phyloP scores from a whole-genome alignment of 1,139 yeast species.

The Scheffersomyces segobiensis region DNA sequence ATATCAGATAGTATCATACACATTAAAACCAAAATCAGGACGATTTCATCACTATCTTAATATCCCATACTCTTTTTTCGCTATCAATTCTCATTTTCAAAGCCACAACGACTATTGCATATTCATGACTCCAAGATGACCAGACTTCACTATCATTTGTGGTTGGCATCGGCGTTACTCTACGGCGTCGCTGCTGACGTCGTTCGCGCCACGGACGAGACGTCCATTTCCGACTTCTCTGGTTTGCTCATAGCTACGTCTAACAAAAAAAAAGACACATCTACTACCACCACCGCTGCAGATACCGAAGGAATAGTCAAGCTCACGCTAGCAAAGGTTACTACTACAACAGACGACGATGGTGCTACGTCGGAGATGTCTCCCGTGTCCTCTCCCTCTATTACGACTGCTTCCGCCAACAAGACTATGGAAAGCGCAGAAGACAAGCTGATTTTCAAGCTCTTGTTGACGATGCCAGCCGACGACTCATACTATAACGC shows the following conservation, averaged over 20 bases:
- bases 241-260: neutral
- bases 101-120: neutral
- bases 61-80: neutral
- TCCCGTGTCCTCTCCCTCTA: neutral
- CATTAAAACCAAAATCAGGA: neutral
- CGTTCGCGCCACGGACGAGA: neutral
- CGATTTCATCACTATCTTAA: too few relatives aligned
- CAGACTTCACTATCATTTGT: neutral
- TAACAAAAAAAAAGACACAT: neutral
- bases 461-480: conserved; percentile 18
- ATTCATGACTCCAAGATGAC: neutral
- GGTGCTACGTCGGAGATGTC: neutral
- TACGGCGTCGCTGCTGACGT: neutral
- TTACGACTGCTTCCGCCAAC: neutral
- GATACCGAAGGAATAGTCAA: neutral
- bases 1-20: neutral
- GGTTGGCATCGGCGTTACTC: neutral
- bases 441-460: conserved; percentile 19
- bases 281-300: neutral
- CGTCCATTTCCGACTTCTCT: neutral
- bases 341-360: neutral
- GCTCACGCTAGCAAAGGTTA: neutral
- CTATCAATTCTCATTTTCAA: neutral
- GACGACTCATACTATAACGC: conserved; percentile 7
- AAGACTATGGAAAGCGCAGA: conserved; percentile 13